Conservation (phyloP, 2,329 filamentous ascomycete species). For the Lecanosticta acicola region DNA sequence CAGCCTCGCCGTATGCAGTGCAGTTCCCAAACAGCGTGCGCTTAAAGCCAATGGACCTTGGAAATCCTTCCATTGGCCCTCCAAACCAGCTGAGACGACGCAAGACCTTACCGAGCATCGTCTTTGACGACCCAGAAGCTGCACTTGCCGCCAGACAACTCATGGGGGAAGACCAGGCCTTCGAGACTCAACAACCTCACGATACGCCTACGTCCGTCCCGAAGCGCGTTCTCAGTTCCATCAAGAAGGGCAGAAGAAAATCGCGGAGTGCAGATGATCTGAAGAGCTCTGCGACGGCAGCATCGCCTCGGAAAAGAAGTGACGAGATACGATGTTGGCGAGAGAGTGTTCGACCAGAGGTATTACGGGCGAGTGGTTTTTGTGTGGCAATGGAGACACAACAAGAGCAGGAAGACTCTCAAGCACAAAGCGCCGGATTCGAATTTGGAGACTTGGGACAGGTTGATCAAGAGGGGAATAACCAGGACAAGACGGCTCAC, state of each 20-base stretch:
- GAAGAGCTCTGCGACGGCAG: conserved; percentile 13
- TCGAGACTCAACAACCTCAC: neutral
- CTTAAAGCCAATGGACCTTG: conserved; percentile 33
- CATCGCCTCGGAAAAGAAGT: conserved; percentile 28
- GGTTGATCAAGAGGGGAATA: conserved; percentile 3
- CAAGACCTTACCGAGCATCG: conserved; percentile 31
- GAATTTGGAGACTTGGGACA: conserved; percentile 1
- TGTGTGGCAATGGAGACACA: conserved; percentile 6
- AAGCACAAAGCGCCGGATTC: conserved; percentile 6
- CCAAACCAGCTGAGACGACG: conserved; percentile 25
- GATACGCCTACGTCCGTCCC: conserved; percentile 6
- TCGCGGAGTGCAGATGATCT: conserved; percentile 34
- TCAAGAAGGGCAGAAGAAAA: conserved; percentile 27
- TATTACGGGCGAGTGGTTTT: conserved; percentile 29
- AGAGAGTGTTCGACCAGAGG: conserved; percentile 28
- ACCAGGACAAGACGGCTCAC: neutral
- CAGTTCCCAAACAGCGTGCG: conserved; percentile 34
- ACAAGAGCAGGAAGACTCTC: conserved; percentile 2
- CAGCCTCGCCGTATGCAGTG: conserved; percentile 32
- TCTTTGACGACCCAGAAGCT: conserved; percentile 25
- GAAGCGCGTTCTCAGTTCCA: conserved; percentile 7
- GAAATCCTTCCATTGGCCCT: conserved; percentile 28
- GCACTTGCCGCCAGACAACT: conserved; percentile 1
- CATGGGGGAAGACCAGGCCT: neutral
- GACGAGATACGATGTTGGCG: conserved; percentile 35